Percentiles rank a stretch among this genome's conserved stretches.
phyloP scores from a whole-genome alignment of 1,284 basidiomycete genomes.

The Acaromyces ingoldii region DNA sequence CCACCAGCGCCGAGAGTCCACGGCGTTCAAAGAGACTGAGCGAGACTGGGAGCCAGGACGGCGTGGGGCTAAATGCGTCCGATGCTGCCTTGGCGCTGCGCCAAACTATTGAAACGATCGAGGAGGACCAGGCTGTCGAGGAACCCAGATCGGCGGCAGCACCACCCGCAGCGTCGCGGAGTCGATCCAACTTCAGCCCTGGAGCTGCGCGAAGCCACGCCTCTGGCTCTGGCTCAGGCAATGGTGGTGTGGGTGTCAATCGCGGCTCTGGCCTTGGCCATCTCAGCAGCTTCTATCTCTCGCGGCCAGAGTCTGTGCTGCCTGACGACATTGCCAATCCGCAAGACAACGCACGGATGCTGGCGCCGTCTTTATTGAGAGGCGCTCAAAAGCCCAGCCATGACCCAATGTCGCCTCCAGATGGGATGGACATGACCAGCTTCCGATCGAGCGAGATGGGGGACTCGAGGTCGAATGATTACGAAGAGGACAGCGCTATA shows the following conservation, averaged over 20 bases:
- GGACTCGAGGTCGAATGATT: conserved; percentile 6
- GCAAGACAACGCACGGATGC: no score
- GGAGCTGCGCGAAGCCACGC: no score
- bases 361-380: conserved; percentile 7
- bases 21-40: conserved; percentile 2
- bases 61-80: no score
- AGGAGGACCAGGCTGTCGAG: background rate
- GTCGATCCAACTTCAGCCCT: no score
- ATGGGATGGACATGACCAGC: background rate
- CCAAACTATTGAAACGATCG: background rate
- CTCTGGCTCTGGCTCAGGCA: no score
- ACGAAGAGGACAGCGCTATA: background rate
- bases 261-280: background rate
- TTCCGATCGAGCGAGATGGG: conserved; percentile 8
- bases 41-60: background rate
- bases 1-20: background rate
- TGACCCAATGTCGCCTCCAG: conserved; percentile 3
- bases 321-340: no score
- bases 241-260: background rate
- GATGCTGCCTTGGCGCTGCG: background rate
- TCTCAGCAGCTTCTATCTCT: conserved; percentile 5
- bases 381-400: conserved; percentile 8
- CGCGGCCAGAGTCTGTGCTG: no score
- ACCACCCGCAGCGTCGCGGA: no score
- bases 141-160: background rate